Conservation (phyloP, 345 rosid genomes). For the Camelina laxa region DNA sequence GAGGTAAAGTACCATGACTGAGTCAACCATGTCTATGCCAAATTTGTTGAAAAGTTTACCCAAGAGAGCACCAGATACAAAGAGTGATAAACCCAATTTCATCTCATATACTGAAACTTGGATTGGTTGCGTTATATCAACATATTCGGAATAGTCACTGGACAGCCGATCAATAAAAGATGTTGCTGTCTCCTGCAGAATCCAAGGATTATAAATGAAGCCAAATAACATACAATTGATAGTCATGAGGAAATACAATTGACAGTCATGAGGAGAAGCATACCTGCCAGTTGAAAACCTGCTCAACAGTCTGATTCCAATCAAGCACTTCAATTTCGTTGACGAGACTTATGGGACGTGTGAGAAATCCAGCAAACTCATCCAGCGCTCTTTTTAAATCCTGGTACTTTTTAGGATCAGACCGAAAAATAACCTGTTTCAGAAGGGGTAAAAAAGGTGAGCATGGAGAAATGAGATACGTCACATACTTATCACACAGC, state of each 20-base stretch:
- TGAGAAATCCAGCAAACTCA: slow-evolving; percentile 61
- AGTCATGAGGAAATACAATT: background rate
- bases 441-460: slow-evolving; percentile 29
- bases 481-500: slow-evolving; percentile 2
- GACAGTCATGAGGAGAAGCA: slow-evolving; percentile 5
- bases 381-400: slow-evolving; percentile 64
- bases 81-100: slow-evolving; percentile 78
- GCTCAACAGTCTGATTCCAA: slow-evolving; percentile 56
- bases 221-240: slow-evolving; percentile 3
- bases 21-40: slow-evolving; percentile 55
- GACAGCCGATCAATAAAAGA: slow-evolving; percentile 66
- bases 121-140: slow-evolving; percentile 81
- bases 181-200: slow-evolving; percentile 72
- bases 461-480: slow-evolving; percentile 10
- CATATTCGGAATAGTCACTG: slow-evolving; percentile 64
- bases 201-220: slow-evolving; percentile 33
- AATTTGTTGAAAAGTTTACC: slow-evolving; percentile 48
- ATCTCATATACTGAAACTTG: slow-evolving; percentile 94
- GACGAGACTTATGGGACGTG: slow-evolving; percentile 50
- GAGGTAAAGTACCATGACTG: slow-evolving; percentile 58
- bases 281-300: slow-evolving; percentile 89
- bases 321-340: slow-evolving; percentile 51
- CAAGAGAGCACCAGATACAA: slow-evolving; percentile 57
- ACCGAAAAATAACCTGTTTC: slow-evolving; percentile 78
- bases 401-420: slow-evolving; percentile 66